Evolutionary conservation across 2,329 filamentous ascomycete genomes (phyloP).

Genomic region (Nemania bipapillata): DNA sequence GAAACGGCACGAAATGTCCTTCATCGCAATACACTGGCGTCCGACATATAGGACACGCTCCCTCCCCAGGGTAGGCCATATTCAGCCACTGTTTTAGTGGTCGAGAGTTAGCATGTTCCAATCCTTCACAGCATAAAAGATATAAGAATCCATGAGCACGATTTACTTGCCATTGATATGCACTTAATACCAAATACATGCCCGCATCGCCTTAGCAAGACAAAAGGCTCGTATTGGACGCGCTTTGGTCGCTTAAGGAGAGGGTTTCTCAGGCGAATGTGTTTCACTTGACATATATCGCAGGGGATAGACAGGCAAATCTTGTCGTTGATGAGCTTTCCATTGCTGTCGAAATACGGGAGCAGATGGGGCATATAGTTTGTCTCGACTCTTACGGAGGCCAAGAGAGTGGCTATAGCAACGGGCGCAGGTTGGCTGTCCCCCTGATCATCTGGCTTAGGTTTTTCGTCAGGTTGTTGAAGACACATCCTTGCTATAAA

Average conservation of each 20-base stretch:
- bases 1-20: no score
- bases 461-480: no score
- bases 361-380: neutral
- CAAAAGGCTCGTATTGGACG: constrained; percentile 9
- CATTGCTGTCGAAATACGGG: neutral
- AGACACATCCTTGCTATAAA: neutral
- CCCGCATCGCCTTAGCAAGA: constrained; percentile 33
- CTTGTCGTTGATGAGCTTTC: neutral
- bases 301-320: neutral
- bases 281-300: neutral
- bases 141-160: neutral
- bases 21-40: no score
- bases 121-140: neutral
- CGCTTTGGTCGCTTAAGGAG: neutral
- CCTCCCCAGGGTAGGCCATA: no score
- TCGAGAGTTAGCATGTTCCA: neutral
- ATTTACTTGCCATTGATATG: constrained; percentile 7
- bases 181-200: constrained; percentile 40
- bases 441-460: no score
- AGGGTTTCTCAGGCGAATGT: neutral
- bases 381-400: neutral
- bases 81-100: neutral
- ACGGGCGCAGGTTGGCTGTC: neutral
- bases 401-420: neutral
- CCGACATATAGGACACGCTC: no score